phyloP scores from a whole-genome alignment of 2,329 filamentous ascomycete species.

The Colletotrichum filicis region DNA sequence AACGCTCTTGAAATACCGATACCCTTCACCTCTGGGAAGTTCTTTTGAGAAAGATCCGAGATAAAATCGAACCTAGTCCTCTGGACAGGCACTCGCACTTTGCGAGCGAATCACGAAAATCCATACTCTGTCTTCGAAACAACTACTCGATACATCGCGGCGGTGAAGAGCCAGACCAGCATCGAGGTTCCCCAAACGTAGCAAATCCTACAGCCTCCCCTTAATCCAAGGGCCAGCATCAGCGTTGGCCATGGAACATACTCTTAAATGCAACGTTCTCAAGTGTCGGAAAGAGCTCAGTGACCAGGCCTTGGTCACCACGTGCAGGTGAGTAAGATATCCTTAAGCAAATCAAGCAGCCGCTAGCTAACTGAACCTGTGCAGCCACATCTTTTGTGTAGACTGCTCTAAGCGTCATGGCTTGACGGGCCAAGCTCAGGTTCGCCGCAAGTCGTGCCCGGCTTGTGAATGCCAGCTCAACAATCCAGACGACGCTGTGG shows the following conservation, averaged over 20 bases:
- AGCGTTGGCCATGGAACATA: conserved; percentile 71
- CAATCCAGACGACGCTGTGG: conserved; percentile 80
- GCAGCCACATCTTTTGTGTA: conserved; percentile 81
- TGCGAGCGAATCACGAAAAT: background rate
- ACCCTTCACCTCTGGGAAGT: background rate
- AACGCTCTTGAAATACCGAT: background rate
- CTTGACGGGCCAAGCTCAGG: conserved; percentile 65
- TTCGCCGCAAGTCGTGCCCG: conserved; percentile 71
- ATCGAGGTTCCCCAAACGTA: background rate
- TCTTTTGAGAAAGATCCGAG: background rate
- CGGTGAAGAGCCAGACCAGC: background rate
- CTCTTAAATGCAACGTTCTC: conserved; percentile 82
- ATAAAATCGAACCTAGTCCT: background rate
- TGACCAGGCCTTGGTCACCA: conserved; percentile 84
- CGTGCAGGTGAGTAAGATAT: conserved; percentile 73
- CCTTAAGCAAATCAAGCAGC: background rate
- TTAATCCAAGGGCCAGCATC: background rate
- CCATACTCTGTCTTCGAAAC: background rate
- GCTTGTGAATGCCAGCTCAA: conserved; percentile 77
- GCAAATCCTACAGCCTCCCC: background rate
- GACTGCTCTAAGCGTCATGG: conserved; percentile 75
- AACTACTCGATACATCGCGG: background rate
- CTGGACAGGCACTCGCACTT: no score
- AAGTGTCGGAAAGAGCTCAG: conserved; percentile 78
- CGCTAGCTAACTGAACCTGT: conserved; percentile 11